phyloP scores from a whole-genome alignment of 2,329 filamentous ascomycete genomes.

The Daldinia eschscholtzii region DNA sequence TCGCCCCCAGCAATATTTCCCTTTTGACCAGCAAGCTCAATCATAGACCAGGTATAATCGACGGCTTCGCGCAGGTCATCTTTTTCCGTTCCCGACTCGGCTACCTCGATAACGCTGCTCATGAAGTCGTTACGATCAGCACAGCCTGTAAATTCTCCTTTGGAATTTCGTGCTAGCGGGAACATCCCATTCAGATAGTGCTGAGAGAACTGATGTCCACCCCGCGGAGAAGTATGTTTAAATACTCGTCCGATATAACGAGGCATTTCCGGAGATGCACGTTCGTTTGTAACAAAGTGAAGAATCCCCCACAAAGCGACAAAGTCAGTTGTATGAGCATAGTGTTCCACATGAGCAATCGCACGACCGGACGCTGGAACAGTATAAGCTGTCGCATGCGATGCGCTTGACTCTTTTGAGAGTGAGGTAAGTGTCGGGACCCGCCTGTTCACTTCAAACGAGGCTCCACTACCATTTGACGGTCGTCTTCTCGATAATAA shows the following conservation, averaged over 20 bases:
- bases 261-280: conserved; percentile 62
- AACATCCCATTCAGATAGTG: conserved; percentile 75
- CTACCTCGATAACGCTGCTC: conserved; percentile 66
- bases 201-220: conserved; percentile 71
- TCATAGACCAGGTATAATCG: conserved; percentile 62
- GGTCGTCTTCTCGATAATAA: conserved; percentile 29
- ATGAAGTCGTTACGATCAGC: conserved; percentile 70
- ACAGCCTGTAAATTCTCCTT: conserved; percentile 58
- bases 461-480: conserved; percentile 35
- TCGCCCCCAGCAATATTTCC: conserved; percentile 37
- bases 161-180: conserved; percentile 60
- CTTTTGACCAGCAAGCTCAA: conserved; percentile 41
- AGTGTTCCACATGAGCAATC: conserved; percentile 83
- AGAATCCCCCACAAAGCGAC: conserved; percentile 81
- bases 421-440: conserved; percentile 55
- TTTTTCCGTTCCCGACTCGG: conserved; percentile 59
- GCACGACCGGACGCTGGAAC: conserved; percentile 60
- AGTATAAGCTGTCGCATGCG: conserved; percentile 33
- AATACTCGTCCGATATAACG: conserved; percentile 74
- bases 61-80: conserved; percentile 61
- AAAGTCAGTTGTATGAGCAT: conserved; percentile 79
- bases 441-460: conserved; percentile 24
- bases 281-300: conserved; percentile 69
- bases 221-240: conserved; percentile 61
- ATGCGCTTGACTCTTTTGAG: conserved; percentile 35